Conservation (phyloP, 2,329 filamentous ascomycete species). For the Ceratocystis harringtonii region DNA sequence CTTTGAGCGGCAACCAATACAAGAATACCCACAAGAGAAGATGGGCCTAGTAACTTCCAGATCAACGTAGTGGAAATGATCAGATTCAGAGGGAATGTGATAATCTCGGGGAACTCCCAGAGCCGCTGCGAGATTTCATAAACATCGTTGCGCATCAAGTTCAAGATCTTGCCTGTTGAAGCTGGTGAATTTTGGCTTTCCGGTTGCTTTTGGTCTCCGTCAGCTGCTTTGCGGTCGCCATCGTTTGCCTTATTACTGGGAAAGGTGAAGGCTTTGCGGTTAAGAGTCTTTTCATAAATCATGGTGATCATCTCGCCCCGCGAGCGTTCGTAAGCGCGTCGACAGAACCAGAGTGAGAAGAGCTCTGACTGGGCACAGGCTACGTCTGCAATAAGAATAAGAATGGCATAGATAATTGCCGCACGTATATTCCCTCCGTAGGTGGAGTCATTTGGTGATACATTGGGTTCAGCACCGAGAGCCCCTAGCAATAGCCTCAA, state of each 20-base stretch:
- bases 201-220: conserved; percentile 15
- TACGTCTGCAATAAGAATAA: conserved; percentile 47
- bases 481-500: conserved; percentile 50
- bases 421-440: not conserved
- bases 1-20: conserved; percentile 38
- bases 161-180: conserved; percentile 81
- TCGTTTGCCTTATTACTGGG: conserved; percentile 22
- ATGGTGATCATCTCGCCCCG: conserved; percentile 74
- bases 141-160: conserved; percentile 67
- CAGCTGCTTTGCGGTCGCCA: conserved; percentile 15
- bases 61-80: conserved; percentile 58
- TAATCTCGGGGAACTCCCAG: conserved; percentile 68
- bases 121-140: conserved; percentile 74
- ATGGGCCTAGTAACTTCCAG: conserved; percentile 63
- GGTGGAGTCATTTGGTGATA: not conserved
- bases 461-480: conserved; percentile 6
- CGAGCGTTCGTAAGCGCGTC: conserved; percentile 69
- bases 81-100: conserved; percentile 65
- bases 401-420: conserved; percentile 38
- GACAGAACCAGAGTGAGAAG: conserved; percentile 65
- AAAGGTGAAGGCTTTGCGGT: conserved; percentile 42
- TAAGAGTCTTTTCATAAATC: conserved; percentile 64
- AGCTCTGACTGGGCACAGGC: conserved; percentile 50
- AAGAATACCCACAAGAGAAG: conserved; percentile 53
- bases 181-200: conserved; percentile 28